These are phyloP conservation scores for Nemania serpens DNA, from an alignment of 2,329 filamentous ascomycete species.

Conservation along the genomic window DNA sequence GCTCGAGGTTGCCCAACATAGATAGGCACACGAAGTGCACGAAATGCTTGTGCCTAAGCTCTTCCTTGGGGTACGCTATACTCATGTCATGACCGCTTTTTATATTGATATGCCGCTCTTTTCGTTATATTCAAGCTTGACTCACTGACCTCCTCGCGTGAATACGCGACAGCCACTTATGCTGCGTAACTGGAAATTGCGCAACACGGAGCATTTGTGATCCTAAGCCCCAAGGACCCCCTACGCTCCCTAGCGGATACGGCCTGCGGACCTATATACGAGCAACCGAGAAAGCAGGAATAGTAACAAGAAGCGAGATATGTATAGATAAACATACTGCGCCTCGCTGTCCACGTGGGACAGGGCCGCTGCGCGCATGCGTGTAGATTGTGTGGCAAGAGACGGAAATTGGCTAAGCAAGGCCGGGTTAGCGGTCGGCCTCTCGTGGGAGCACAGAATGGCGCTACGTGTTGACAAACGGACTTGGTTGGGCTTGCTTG, in stretches of 20 bases:
- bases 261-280: neutral
- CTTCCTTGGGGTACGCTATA: conserved; percentile 6
- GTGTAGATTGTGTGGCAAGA: neutral
- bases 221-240: neutral
- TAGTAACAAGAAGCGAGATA: neutral
- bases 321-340: neutral
- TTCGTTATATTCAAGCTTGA: neutral
- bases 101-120: neutral
- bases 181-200: neutral
- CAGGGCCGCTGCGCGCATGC: conserved; percentile 11
- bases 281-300: neutral
- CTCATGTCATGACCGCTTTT: neutral
- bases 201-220: neutral
- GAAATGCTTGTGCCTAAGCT: conserved; percentile 16
- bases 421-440: conserved; percentile 10
- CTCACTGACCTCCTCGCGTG: neutral
- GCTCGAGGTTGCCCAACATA: conserved; percentile 1
- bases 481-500: conserved; percentile 17
- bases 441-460: conserved; percentile 3
- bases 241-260: neutral
- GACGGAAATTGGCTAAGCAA: conserved; percentile 3
- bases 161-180: neutral
- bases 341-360: conserved; percentile 16
- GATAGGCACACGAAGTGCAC: conserved; percentile 10
- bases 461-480: conserved; percentile 10